These are phyloP conservation scores for Saxispiralis lemnorum DNA, from an alignment of 495 filamentous ascomycete species.

Conservation along the genomic window DNA sequence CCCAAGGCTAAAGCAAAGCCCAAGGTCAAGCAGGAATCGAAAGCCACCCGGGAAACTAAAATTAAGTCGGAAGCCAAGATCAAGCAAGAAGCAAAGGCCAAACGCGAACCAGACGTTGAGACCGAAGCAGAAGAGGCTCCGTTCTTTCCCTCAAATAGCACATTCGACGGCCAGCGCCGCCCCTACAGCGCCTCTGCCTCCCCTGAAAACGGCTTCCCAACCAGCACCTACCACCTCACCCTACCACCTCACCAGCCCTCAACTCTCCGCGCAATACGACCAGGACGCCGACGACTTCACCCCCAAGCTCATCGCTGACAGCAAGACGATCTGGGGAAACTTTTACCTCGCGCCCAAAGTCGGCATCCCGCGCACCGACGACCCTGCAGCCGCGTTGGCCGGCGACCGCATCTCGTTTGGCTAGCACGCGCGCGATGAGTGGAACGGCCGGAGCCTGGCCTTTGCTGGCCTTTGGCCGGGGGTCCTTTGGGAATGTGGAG, in stretches of 20 bases:
- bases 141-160: neutral
- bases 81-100: conserved; percentile 8
- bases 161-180: neutral
- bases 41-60: conserved; percentile 8
- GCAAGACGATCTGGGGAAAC: conserved; percentile 10
- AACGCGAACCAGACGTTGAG: conserved; percentile 6
- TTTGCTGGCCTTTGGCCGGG: too few relatives aligned
- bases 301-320: conserved; percentile 9
- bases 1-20: neutral
- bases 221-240: conserved; percentile 21
- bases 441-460: too few relatives aligned
- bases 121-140: too few relatives aligned
- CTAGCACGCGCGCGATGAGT: conserved; percentile 12
- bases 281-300: neutral
- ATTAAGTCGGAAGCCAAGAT: conserved; percentile 13
- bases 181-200: too few relatives aligned
- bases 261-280: conserved; percentile 3
- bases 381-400: too few relatives aligned
- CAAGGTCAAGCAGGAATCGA: conserved; percentile 9
- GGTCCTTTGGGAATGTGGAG: too few relatives aligned
- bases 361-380: conserved; percentile 6
- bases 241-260: conserved; percentile 23
- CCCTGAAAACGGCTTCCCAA: neutral
- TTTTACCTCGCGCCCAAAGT: conserved; percentile 4
- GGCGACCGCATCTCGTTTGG: conserved; percentile 7